Evolutionary conservation across 2,329 filamentous ascomycete genomes (phyloP).

Genomic region (Cladophialophora bantiana): DNA sequence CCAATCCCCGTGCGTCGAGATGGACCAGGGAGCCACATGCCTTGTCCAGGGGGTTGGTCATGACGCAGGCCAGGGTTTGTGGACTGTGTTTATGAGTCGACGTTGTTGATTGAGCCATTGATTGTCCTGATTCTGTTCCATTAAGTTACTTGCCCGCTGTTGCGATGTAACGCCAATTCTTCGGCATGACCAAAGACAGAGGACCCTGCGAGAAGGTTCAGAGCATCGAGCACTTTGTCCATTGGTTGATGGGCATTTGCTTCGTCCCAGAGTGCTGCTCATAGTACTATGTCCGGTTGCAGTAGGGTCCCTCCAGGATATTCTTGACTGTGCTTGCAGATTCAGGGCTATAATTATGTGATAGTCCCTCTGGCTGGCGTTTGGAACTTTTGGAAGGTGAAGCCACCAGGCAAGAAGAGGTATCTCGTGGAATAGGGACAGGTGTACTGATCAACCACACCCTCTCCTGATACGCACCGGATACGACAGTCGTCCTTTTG

Average conservation of each 20-base stretch:
- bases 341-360: slow-evolving; percentile 18
- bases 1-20: slow-evolving; percentile 8
- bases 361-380: not conserved
- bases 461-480: slow-evolving; percentile 20
- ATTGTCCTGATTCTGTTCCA: slow-evolving; percentile 2
- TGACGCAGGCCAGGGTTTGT: slow-evolving; percentile 2
- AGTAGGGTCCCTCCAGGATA: slow-evolving; percentile 8
- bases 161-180: slow-evolving; percentile 26
- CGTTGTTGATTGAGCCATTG: slow-evolving; percentile 13
- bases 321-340: slow-evolving; percentile 12
- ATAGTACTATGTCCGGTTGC: not conserved
- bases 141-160: slow-evolving; percentile 17
- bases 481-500: slow-evolving; percentile 31
- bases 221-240: not conserved
- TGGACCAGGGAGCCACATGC: slow-evolving; percentile 14
- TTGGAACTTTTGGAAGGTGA: slow-evolving; percentile 16
- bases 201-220: slow-evolving; percentile 15
- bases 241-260: slow-evolving; percentile 2
- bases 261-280: not conserved
- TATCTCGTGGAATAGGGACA: not conserved
- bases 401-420: slow-evolving; percentile 11
- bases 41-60: slow-evolving; percentile 9
- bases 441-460: slow-evolving; percentile 10
- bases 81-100: slow-evolving; percentile 20
- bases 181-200: slow-evolving; percentile 22